A percentile compares a stretch with the other conserved stretches of the same genome.
These are phyloP conservation scores for Rickenella mellea DNA, from an alignment of 768 basidiomycete species.

Conservation along the genomic window DNA sequence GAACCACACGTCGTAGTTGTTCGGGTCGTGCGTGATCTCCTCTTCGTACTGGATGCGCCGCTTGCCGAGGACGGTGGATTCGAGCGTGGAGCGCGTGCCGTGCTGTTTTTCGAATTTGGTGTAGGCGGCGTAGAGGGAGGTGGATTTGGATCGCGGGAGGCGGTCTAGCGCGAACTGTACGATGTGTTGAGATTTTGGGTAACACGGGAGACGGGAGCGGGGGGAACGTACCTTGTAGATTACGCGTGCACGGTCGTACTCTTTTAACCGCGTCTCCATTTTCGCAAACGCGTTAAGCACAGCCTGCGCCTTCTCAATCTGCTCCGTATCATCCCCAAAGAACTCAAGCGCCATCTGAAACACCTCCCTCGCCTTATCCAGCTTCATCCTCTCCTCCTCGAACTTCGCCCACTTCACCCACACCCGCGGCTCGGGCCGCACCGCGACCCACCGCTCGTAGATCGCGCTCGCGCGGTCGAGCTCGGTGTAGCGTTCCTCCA, in stretches of 20 bases:
- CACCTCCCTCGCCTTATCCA: slow-evolving; percentile 74
- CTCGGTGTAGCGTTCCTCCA: slow-evolving; percentile 91
- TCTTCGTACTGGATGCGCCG: slow-evolving; percentile 99
- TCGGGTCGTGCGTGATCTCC: slow-evolving; percentile 81
- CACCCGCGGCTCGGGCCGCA: slow-evolving; percentile 53
- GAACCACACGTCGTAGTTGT: slow-evolving; percentile 98
- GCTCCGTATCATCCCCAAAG: slow-evolving; percentile 81
- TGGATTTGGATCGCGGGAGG: slow-evolving; percentile 87
- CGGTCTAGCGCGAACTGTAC: slow-evolving; percentile 87
- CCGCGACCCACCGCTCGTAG: slow-evolving; percentile 85
- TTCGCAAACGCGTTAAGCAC: slow-evolving; percentile 91
- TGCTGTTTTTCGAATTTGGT: slow-evolving; percentile 99
- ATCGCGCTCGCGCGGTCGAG: slow-evolving; percentile 85
- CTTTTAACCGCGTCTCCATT: slow-evolving; percentile 95
- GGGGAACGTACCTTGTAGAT: slow-evolving; percentile 76
- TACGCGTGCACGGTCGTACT: slow-evolving; percentile 92
- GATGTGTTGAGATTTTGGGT: not conserved
- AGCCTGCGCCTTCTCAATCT: slow-evolving; percentile 83
- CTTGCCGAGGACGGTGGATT: slow-evolving; percentile 91
- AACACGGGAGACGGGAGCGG: not conserved
- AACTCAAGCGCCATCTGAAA: slow-evolving; percentile 88
- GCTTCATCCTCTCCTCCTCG: slow-evolving; percentile 48
- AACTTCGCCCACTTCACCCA: slow-evolving; percentile 63
- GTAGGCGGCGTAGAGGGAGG: slow-evolving; percentile 79
- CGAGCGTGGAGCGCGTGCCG: slow-evolving; percentile 79